Conservation (phyloP, 2,329 filamentous ascomycete genomes). For the Colletotrichum liriopes region DNA sequence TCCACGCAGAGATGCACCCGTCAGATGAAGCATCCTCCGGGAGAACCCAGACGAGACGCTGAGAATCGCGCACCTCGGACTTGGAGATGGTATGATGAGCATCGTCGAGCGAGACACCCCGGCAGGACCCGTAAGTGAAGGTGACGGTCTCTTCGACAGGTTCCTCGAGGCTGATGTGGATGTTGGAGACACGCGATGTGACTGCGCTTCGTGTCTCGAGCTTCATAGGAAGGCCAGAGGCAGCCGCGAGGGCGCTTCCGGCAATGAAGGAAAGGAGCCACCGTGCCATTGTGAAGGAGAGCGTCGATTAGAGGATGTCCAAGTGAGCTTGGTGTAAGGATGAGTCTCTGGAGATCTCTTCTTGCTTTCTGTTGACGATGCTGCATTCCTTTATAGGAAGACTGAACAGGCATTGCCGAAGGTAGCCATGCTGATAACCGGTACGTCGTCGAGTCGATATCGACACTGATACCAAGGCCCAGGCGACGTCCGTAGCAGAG, state of each 20-base stretch:
- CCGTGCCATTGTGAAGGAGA: conserved; percentile 36
- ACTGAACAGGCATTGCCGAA: not conserved
- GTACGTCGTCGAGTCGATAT: not conserved
- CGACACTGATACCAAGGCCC: conserved; percentile 1
- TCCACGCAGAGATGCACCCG: conserved; percentile 61
- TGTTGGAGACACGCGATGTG: conserved; percentile 53
- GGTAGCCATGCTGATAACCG: conserved; percentile 13
- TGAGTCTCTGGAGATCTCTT: conserved; percentile 7
- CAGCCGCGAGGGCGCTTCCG: conserved; percentile 38
- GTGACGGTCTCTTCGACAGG: conserved; percentile 43
- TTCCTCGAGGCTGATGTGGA: conserved; percentile 47
- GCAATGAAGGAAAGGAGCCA: conserved; percentile 41
- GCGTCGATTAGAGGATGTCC: conserved; percentile 10
- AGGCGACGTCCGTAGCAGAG: not conserved
- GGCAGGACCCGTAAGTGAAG: conserved; percentile 47
- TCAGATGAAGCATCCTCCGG: conserved; percentile 46
- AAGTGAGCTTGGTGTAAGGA: conserved; percentile 27
- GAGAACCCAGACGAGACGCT: conserved; percentile 48
- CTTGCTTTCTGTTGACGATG: not conserved
- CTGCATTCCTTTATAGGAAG: conserved; percentile 30
- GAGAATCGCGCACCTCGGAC: conserved; percentile 42
- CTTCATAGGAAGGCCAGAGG: conserved; percentile 48
- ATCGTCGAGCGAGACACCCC: conserved; percentile 32
- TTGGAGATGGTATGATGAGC: conserved; percentile 45
- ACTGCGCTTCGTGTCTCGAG: conserved; percentile 54